Percentiles rank a stretch among this genome's conserved stretches.
Conservation (phyloP, 2,329 filamentous ascomycete genomes). For the Chrysoporthe cubensis region DNA sequence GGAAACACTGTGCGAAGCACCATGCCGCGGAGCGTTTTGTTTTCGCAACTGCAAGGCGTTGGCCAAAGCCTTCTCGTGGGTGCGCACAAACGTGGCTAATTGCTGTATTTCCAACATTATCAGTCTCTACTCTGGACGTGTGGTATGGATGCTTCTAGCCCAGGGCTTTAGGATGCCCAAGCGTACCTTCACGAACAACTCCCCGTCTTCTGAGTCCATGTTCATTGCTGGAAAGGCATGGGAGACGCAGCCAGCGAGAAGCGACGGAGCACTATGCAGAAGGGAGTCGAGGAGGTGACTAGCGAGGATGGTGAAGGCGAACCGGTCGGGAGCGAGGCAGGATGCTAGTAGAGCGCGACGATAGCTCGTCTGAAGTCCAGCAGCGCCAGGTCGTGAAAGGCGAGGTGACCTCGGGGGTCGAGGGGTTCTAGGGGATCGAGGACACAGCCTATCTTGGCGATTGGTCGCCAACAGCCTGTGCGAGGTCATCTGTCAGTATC, state of each 20-base stretch:
- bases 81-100: slow-evolving; percentile 93
- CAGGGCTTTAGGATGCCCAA: slow-evolving; percentile 27
- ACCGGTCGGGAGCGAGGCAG: slow-evolving; percentile 10
- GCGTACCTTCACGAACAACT: slow-evolving; percentile 82
- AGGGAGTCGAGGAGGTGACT: slow-evolving; percentile 32
- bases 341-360: slow-evolving; percentile 27
- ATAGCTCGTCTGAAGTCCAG: slow-evolving; percentile 11
- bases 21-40: slow-evolving; percentile 71
- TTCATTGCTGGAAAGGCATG: slow-evolving; percentile 57
- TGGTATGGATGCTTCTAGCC: not conserved
- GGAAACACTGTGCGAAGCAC: slow-evolving; percentile 67
- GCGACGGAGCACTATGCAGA: slow-evolving; percentile 25
- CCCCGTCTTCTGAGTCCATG: slow-evolving; percentile 90
- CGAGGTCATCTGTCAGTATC: slow-evolving; percentile 37
- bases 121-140: slow-evolving; percentile 31
- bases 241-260: slow-evolving; percentile 31
- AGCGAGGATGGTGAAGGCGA: slow-evolving; percentile 5
- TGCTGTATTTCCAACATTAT: slow-evolving; percentile 63
- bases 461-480: slow-evolving; percentile 36
- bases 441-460: slow-evolving; percentile 31
- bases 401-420: slow-evolving; percentile 18
- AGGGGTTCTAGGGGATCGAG: slow-evolving; percentile 10
- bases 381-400: slow-evolving; percentile 23
- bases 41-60: slow-evolving; percentile 90
- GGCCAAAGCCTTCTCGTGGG: slow-evolving; percentile 94